phyloP scores from a whole-genome alignment of 2,329 filamentous ascomycete species.

The Fusarium albidum region DNA sequence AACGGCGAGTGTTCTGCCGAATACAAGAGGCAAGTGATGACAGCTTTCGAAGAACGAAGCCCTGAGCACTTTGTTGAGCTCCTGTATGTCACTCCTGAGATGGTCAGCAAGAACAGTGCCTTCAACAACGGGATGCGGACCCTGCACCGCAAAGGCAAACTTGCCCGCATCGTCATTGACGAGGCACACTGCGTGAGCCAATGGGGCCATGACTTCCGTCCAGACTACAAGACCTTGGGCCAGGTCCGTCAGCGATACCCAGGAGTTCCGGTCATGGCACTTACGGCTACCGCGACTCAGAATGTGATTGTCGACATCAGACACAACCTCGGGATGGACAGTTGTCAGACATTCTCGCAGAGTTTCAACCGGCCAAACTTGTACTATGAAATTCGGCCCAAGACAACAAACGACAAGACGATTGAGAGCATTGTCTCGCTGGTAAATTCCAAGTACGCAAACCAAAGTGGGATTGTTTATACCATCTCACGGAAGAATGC shows the following conservation, averaged over 20 bases:
- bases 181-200: slow-evolving; percentile 99
- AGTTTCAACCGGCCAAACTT: slow-evolving; percentile 98
- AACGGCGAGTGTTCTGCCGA: slow-evolving; percentile 76
- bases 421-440: slow-evolving; percentile 64
- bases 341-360: slow-evolving; percentile 83
- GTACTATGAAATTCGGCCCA: slow-evolving; percentile 83
- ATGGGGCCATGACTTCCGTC: slow-evolving; percentile 98
- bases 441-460: slow-evolving; percentile 74
- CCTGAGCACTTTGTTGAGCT: slow-evolving; percentile 84
- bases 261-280: slow-evolving; percentile 87
- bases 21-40: slow-evolving; percentile 72
- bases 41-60: slow-evolving; percentile 65
- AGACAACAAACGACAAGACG: slow-evolving; percentile 64
- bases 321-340: slow-evolving; percentile 84
- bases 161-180: slow-evolving; percentile 94
- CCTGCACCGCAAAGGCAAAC: slow-evolving; percentile 73
- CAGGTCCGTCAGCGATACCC: slow-evolving; percentile 76
- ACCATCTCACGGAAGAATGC: slow-evolving; percentile 86
- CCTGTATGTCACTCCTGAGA: slow-evolving; percentile 96
- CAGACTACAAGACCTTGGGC: slow-evolving; percentile 90
- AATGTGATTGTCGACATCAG: slow-evolving; percentile 93
- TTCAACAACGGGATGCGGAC: slow-evolving; percentile 72
- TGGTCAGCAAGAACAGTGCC: slow-evolving; percentile 82
- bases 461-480: slow-evolving; percentile 90
- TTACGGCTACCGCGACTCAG: slow-evolving; percentile 94